A percentile compares a stretch with the other conserved stretches of the same genome.
These are phyloP conservation scores for Sporothrix curviconia DNA, from an alignment of 2,329 filamentous ascomycete species.

Conservation along the genomic window DNA sequence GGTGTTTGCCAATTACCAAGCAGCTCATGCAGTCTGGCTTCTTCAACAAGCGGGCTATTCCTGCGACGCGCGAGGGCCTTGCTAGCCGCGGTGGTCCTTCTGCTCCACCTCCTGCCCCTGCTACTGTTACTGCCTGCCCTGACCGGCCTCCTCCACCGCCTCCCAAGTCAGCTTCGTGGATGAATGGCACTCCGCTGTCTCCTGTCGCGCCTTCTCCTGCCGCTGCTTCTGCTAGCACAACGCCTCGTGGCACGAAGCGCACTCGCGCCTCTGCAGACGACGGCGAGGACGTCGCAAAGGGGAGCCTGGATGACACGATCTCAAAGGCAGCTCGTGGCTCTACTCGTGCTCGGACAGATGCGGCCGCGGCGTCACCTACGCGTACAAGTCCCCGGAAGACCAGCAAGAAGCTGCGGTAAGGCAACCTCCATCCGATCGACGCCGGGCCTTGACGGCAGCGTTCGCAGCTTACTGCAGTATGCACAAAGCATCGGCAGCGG, in stretches of 20 bases:
- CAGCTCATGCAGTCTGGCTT: constrained; percentile 51
- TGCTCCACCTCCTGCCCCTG: neutral
- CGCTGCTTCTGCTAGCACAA: neutral
- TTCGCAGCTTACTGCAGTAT: constrained; percentile 1
- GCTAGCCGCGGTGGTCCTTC: constrained; percentile 15
- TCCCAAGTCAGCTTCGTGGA: neutral
- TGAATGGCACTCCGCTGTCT: constrained; percentile 7
- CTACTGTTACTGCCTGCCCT: neutral
- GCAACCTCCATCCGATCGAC: constrained; percentile 23
- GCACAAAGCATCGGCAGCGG: neutral
- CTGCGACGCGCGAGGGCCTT: constrained; percentile 45
- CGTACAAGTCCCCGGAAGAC: constrained; percentile 27
- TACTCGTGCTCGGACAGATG: neutral
- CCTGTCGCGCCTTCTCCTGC: constrained; percentile 7
- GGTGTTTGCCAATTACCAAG: constrained; percentile 50
- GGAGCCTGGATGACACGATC: neutral
- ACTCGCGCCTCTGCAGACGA: constrained; percentile 27
- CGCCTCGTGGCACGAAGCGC: constrained; percentile 42
- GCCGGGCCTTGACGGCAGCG: neutral
- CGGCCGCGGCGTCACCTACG: constrained; percentile 17
- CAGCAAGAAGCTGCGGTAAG: constrained; percentile 49
- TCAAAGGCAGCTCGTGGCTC: neutral
- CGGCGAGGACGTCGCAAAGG: neutral
- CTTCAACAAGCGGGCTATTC: constrained; percentile 52
- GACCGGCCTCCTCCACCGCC: neutral